Percentiles rank a stretch among this genome's conserved stretches.
phyloP scores from a whole-genome alignment of 2,329 filamentous ascomycete genomes.

The Aspergillus pseudoterreus region DNA sequence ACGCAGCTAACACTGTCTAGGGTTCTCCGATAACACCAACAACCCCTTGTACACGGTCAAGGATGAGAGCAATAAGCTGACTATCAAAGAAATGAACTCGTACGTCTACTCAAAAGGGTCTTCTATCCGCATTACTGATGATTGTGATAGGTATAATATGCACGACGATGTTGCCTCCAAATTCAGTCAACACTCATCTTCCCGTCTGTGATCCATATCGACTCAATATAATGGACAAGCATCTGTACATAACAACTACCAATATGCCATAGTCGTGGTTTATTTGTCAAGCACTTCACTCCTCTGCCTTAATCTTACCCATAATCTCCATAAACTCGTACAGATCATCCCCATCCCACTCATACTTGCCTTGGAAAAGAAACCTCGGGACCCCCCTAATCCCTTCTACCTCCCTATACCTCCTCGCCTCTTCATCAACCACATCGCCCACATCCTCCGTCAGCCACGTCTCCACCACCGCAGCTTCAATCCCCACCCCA shows the following conservation, averaged over 20 bases:
- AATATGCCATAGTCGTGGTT: no score
- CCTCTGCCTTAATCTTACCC: background rate
- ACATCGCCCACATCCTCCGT: no score
- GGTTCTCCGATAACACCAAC: slow-evolving; percentile 60
- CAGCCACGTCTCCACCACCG: no score
- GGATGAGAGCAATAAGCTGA: slow-evolving; percentile 59
- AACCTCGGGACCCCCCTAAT: slow-evolving; percentile 9
- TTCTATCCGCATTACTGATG: background rate
- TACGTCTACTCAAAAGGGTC: slow-evolving; percentile 35
- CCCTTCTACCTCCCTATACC: background rate
- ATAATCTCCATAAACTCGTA: background rate
- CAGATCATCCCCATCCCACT: background rate
- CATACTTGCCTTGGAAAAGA: background rate
- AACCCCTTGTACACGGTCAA: slow-evolving; percentile 59
- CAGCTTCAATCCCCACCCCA: no score
- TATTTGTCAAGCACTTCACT: no score
- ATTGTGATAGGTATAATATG: slow-evolving; percentile 53
- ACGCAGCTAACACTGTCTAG: slow-evolving; percentile 29
- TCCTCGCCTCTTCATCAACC: background rate
- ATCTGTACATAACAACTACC: no score
- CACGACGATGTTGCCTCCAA: slow-evolving; percentile 45
- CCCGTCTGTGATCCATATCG: background rate
- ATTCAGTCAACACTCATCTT: background rate
- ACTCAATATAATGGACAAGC: background rate
- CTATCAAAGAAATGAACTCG: slow-evolving; percentile 67